Evolutionary conservation across 2,329 filamentous ascomycete species (phyloP).

Genomic region (Pochonia chlamydosporia): DNA sequence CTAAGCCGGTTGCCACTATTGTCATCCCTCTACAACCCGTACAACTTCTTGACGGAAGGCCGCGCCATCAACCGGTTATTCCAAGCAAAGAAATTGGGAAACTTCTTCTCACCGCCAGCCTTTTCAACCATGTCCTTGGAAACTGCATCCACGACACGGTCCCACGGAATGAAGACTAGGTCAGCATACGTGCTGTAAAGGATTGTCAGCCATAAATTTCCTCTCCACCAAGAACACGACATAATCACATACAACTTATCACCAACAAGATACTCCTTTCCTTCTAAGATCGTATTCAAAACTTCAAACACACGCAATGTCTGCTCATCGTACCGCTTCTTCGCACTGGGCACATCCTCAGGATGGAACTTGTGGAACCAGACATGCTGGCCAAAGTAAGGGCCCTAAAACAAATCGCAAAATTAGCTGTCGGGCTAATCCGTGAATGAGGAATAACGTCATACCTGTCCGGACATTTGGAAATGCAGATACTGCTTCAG

Average conservation of each 20-base stretch:
- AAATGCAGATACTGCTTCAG: constrained; percentile 31
- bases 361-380: constrained; percentile 25
- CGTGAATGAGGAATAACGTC: not conserved
- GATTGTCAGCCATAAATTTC: not conserved
- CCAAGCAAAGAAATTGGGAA: constrained; percentile 29
- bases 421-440: no score
- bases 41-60: constrained; percentile 22
- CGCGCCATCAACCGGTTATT: constrained; percentile 25
- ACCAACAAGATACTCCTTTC: constrained; percentile 29
- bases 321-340: constrained; percentile 25
- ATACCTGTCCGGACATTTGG: constrained; percentile 30
- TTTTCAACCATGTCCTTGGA: constrained; percentile 16
- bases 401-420: constrained; percentile 17
- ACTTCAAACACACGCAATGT: constrained; percentile 23
- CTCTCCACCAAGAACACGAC: not conserved
- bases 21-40: constrained; percentile 14
- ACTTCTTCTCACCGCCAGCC: constrained; percentile 23
- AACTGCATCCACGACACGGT: constrained; percentile 11
- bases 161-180: constrained; percentile 26
- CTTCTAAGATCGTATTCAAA: constrained; percentile 25
- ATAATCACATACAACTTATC: constrained; percentile 22
- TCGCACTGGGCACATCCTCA: constrained; percentile 22
- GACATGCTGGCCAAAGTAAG: constrained; percentile 28
- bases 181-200: constrained; percentile 27
- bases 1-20: no score